These are phyloP conservation scores for Exophiala oligosperma DNA, from an alignment of 2,329 filamentous ascomycete species.

Conservation along the genomic window DNA sequence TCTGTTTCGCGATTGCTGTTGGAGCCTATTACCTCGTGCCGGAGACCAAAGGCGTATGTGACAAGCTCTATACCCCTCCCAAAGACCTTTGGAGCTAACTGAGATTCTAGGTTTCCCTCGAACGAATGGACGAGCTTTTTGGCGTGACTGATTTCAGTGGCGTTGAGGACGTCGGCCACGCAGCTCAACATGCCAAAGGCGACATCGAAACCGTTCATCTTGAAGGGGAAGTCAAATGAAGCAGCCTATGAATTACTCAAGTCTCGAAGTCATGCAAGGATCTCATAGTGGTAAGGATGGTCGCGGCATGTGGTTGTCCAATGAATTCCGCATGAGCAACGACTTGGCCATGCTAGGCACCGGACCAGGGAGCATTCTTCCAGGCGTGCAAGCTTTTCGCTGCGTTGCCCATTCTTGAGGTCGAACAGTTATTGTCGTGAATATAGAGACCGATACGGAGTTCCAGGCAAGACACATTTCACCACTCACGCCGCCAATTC, in stretches of 20 bases:
- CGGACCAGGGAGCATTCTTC: too few relatives aligned
- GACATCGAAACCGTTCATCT: constrained; percentile 17
- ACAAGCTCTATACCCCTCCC: not conserved
- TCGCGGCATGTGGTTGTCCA: too few relatives aligned
- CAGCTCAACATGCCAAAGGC: constrained; percentile 14
- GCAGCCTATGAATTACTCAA: not conserved
- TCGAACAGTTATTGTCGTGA: too few relatives aligned
- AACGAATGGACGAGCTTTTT: constrained; percentile 68
- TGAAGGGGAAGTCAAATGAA: constrained; percentile 10
- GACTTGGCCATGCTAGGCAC: too few relatives aligned
- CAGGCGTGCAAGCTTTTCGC: too few relatives aligned
- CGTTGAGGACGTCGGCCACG: constrained; percentile 18
- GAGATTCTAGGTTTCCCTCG: constrained; percentile 47
- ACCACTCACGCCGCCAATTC: too few relatives aligned
- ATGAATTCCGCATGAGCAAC: too few relatives aligned
- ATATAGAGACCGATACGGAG: too few relatives aligned
- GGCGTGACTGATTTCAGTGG: constrained; percentile 52
- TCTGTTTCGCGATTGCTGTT: constrained; percentile 65
- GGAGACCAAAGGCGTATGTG: constrained; percentile 65
- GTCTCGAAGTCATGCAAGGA: too few relatives aligned
- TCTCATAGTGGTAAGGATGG: too few relatives aligned
- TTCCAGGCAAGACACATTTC: too few relatives aligned
- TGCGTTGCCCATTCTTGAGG: too few relatives aligned
- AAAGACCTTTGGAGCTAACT: not conserved
- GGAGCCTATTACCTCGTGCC: constrained; percentile 70